Conservation (phyloP, 2,329 filamentous ascomycete species). For the Ophiostoma quercus region DNA sequence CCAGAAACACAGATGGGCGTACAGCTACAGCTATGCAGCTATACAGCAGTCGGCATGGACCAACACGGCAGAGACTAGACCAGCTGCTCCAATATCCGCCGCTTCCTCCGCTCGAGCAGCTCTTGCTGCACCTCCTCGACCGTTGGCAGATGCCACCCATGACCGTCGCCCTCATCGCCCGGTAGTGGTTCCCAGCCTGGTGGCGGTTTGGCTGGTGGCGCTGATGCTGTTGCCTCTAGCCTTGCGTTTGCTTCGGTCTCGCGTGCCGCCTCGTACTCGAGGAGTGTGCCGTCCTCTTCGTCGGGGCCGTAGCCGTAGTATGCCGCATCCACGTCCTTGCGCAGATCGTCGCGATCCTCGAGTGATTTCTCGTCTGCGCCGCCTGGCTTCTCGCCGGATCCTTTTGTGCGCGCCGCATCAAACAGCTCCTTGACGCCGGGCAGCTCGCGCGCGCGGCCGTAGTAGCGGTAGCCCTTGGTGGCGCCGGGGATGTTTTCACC, state of each 20-base stretch:
- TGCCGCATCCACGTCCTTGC: conserved; percentile 77
- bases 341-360: conserved; percentile 63
- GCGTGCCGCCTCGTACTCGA: conserved; percentile 76
- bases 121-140: conserved; percentile 92
- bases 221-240: conserved; percentile 49
- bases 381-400: conserved; percentile 32
- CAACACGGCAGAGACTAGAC: not conserved
- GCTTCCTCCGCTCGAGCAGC: conserved; percentile 76
- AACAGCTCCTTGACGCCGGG: conserved; percentile 97
- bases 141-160: conserved; percentile 76
- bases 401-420: conserved; percentile 61
- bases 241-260: conserved; percentile 74
- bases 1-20: not conserved
- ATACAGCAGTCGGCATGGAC: not conserved
- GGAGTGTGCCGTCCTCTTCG: conserved; percentile 77
- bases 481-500: conserved; percentile 66
- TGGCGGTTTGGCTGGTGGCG: conserved; percentile 47
- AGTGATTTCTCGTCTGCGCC: conserved; percentile 38
- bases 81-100: conserved; percentile 73
- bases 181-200: conserved; percentile 80
- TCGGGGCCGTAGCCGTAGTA: conserved; percentile 95
- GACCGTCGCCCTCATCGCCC: conserved; percentile 78
- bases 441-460: conserved; percentile 77
- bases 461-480: conserved; percentile 77
- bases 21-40: not conserved